phyloP scores from a whole-genome alignment of 495 filamentous ascomycete species.

The Lasiosphaeria miniovina region DNA sequence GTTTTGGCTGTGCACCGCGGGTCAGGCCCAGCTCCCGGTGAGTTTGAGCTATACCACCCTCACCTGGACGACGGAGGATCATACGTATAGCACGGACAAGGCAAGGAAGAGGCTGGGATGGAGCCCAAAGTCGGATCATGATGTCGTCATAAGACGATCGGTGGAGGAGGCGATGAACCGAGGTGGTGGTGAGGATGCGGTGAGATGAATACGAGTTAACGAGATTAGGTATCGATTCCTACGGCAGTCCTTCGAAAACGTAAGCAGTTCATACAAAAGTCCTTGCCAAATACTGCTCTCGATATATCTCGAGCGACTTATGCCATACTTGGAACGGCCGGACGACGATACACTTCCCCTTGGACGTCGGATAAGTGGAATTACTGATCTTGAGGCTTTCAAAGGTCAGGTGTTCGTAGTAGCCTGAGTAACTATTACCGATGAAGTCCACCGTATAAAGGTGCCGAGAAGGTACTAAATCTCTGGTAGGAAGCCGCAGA shows the following conservation, averaged over 20 bases:
- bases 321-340: slow-evolving; percentile 7
- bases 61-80: not conserved
- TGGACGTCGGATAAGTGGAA: slow-evolving; percentile 1
- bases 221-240: too few species aligned
- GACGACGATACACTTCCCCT: slow-evolving; percentile 2
- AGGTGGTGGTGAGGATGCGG: too few species aligned
- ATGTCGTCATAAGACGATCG: not conserved
- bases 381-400: slow-evolving; percentile 4
- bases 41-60: not conserved
- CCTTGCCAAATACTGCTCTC: not conserved
- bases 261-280: not conserved
- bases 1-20: not conserved
- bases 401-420: slow-evolving; percentile 3
- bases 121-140: not conserved
- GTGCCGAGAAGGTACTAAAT: slow-evolving; percentile 3
- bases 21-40: not conserved
- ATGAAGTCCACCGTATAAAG: slow-evolving; percentile 7
- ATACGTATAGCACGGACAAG: not conserved
- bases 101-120: not conserved
- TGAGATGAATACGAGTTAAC: too few species aligned
- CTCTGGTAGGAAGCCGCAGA: slow-evolving; percentile 2
- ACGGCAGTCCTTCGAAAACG: not conserved
- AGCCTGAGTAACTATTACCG: slow-evolving; percentile 5
- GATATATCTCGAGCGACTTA: slow-evolving; percentile 5
- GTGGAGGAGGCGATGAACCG: not conserved